Conservation (phyloP, 768 basidiomycete species). For the Suillus weaverae region DNA sequence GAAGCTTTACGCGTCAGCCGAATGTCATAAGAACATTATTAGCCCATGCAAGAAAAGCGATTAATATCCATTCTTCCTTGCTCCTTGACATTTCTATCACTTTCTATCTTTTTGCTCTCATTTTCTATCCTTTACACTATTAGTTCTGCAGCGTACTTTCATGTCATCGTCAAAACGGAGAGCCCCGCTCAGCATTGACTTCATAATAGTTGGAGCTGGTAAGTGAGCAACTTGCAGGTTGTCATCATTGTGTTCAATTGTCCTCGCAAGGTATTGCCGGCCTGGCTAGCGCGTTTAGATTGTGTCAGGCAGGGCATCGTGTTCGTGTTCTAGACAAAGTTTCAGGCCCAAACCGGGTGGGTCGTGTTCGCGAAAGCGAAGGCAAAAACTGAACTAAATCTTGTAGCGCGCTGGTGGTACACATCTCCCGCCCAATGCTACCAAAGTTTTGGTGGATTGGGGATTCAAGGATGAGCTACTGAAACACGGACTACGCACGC, state of each 20-base stretch:
- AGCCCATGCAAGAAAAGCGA: conserved; percentile 7
- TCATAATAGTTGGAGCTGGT: conserved; percentile 35
- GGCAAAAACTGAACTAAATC: neutral
- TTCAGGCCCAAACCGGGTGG: conserved; percentile 44
- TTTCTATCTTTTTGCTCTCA: neutral
- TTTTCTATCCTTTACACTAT: neutral
- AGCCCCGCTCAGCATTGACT: conserved; percentile 28
- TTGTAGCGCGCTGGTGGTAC: conserved; percentile 40
- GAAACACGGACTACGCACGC: conserved; percentile 31
- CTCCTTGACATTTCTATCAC: neutral
- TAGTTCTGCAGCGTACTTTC: neutral
- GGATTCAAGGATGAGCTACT: conserved; percentile 47
- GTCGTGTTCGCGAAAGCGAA: neutral
- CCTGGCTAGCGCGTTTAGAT: conserved; percentile 56
- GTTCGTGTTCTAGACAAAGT: conserved; percentile 58
- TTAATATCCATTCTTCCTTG: conserved; percentile 19
- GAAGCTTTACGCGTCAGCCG: conserved; percentile 2
- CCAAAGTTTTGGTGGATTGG: conserved; percentile 57
- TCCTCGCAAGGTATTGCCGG: conserved; percentile 44
- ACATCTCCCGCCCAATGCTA: conserved; percentile 60
- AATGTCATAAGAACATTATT: neutral
- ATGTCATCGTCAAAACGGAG: conserved; percentile 17
- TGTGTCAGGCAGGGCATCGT: conserved; percentile 58
- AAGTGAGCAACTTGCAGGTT: neutral
- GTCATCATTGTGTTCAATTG: neutral